phyloP scores from a whole-genome alignment of 192 early-diverging fungal species.

The Dimargaris verticillata region DNA sequence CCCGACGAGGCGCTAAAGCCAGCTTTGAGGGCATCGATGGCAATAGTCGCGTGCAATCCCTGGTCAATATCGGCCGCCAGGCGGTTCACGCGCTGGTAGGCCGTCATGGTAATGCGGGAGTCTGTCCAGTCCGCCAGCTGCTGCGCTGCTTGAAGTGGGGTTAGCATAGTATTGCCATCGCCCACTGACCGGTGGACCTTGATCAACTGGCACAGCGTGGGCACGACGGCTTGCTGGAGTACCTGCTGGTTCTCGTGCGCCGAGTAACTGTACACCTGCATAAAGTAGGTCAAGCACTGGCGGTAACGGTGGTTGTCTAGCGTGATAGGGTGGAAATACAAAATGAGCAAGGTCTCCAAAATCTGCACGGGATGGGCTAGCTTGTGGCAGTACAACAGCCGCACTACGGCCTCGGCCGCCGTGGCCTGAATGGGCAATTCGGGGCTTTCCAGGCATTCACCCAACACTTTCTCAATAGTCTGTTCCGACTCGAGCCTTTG shows the following conservation, averaged over 20 bases:
- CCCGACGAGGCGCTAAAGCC: constrained; percentile 23
- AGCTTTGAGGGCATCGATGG: constrained; percentile 43
- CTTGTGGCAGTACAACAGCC: constrained; percentile 42
- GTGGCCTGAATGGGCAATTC: constrained; percentile 44
- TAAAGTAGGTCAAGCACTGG: constrained; percentile 81
- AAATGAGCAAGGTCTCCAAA: constrained; percentile 52
- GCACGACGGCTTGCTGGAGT: constrained; percentile 23
- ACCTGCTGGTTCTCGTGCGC: constrained; percentile 48
- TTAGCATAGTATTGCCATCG: neutral
- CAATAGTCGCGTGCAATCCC: constrained; percentile 37
- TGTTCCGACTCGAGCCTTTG: constrained; percentile 20
- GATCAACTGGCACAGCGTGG: neutral
- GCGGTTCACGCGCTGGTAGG: constrained; percentile 17
- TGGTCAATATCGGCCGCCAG: constrained; percentile 13
- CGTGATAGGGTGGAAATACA: constrained; percentile 69
- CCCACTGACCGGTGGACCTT: constrained; percentile 6
- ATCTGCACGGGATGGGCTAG: constrained; percentile 25
- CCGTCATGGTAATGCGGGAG: constrained; percentile 43
- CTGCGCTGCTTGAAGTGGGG: constrained; percentile 44
- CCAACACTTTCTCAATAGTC: constrained; percentile 30
- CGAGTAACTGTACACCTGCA: constrained; percentile 71
- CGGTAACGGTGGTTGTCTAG: constrained; percentile 45
- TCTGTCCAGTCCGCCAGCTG: constrained; percentile 68
- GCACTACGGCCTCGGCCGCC: constrained; percentile 60
- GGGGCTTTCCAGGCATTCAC: constrained; percentile 34